These are phyloP conservation scores for Phytopythium cucurbitacearum DNA, from an alignment of 352 stramenopile species.

Conservation along the genomic window DNA sequence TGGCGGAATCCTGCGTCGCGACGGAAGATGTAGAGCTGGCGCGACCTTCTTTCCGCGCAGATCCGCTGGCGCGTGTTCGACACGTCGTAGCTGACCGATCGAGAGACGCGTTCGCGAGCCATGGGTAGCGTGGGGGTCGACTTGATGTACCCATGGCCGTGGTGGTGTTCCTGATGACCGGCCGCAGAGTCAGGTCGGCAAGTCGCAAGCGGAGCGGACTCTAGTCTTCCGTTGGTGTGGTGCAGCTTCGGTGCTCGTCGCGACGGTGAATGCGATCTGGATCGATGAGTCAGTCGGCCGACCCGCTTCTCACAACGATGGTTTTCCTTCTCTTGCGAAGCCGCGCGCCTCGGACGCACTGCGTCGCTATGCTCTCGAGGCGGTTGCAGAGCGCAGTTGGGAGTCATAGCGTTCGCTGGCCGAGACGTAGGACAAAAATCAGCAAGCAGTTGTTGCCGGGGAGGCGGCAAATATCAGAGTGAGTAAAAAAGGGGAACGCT, in stretches of 20 bases:
- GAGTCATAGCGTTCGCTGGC: no score
- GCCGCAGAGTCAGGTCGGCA: no score
- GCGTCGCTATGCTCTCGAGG: background rate
- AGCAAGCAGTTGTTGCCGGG: background rate
- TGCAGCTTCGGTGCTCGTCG: conserved; percentile 20
- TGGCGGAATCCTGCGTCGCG: conserved; percentile 21
- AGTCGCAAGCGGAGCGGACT: conserved; percentile 1
- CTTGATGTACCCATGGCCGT: no score
- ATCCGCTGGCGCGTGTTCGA: background rate
- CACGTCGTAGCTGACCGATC: background rate
- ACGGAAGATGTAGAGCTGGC: conserved; percentile 22
- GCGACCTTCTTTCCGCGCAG: conserved; percentile 1
- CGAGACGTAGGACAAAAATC: background rate
- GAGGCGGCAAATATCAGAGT: no score
- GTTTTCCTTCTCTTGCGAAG: background rate
- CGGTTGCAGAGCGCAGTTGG: no score
- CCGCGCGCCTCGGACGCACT: no score
- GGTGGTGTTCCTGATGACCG: no score
- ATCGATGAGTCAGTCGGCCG: conserved; percentile 2
- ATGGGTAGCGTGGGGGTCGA: no score
- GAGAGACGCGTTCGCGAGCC: no score
- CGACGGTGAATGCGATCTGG: conserved; percentile 19
- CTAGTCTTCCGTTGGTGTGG: conserved; percentile 23
- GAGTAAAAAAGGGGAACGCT: no score
- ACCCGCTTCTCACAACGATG: background rate